Percentiles rank a stretch among this genome's conserved stretches.
phyloP scores from a whole-genome alignment of 1,284 basidiomycete species.

The Calocybe gambosa region DNA sequence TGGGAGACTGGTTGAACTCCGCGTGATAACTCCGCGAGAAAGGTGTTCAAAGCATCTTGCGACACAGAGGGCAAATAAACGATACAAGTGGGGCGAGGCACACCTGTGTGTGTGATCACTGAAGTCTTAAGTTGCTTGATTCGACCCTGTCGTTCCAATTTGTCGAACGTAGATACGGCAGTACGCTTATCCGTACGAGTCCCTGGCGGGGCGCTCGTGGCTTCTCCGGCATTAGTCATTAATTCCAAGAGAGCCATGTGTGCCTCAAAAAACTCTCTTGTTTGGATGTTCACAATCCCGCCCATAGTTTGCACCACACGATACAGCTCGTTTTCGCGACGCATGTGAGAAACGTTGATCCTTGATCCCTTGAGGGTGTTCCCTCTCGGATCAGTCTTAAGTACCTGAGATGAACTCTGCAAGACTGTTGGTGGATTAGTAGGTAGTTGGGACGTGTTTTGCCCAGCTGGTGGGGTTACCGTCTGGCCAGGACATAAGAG shows the following conservation, averaged over 20 bases:
- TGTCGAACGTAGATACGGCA: conserved; percentile 48
- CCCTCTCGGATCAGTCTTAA: conserved; percentile 1
- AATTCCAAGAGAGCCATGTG: conserved; percentile 54
- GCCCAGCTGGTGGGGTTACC: background rate
- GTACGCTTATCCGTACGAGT: conserved; percentile 71
- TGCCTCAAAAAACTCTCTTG: conserved; percentile 61
- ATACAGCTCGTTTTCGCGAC: conserved; percentile 71
- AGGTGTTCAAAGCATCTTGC: conserved; percentile 45
- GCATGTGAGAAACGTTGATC: conserved; percentile 66
- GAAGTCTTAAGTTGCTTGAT: conserved; percentile 62
- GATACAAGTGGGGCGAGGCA: conserved; percentile 48
- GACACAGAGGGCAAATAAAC: conserved; percentile 52
- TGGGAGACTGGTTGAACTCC: conserved; percentile 25
- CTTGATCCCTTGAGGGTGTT: conserved; percentile 25
- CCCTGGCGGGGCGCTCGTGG: conserved; percentile 61
- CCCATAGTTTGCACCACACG: conserved; percentile 56
- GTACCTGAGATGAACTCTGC: background rate
- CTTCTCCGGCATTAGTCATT: conserved; percentile 51
- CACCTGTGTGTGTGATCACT: conserved; percentile 47
- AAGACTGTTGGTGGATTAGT: background rate
- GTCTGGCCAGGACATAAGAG: background rate
- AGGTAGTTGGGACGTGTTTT: background rate
- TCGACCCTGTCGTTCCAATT: conserved; percentile 53
- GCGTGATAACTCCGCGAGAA: conserved; percentile 46
- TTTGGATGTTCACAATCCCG: conserved; percentile 58